These are phyloP conservation scores for Ophiostoma tasmaniense DNA, from an alignment of 2,329 filamentous ascomycete species.

Conservation along the genomic window DNA sequence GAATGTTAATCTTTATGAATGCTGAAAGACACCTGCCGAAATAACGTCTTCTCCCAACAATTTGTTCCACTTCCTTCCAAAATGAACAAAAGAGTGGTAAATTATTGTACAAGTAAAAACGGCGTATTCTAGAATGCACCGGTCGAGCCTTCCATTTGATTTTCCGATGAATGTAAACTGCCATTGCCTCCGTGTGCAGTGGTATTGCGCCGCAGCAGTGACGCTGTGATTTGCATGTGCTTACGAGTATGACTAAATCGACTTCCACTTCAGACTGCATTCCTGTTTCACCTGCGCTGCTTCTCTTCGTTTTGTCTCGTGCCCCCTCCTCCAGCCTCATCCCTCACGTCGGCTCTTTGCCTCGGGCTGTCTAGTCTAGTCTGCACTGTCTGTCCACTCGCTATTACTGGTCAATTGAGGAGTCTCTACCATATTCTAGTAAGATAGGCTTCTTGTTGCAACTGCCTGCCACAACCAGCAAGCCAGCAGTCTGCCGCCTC, in stretches of 20 bases:
- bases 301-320: background rate
- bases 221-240: slow-evolving; percentile 1
- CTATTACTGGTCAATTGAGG: background rate
- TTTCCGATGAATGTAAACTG: background rate
- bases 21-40: background rate
- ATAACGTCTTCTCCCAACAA: background rate
- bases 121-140: background rate
- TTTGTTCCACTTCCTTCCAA: background rate
- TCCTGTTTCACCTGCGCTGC: background rate
- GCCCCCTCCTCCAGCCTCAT: slow-evolving; percentile 2
- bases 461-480: background rate
- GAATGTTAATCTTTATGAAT: background rate
- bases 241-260: background rate
- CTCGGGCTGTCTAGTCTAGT: background rate
- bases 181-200: background rate
- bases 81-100: background rate
- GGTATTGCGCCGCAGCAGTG: background rate
- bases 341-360: background rate
- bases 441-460: no score
- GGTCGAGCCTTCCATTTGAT: background rate
- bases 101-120: background rate
- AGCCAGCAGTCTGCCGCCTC: background rate
- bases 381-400: no score
- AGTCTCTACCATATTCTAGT: no score
- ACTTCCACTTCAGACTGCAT: background rate